Evolutionary conservation across 495 filamentous ascomycete species (phyloP).

Genomic region (Daldinia childiae): DNA sequence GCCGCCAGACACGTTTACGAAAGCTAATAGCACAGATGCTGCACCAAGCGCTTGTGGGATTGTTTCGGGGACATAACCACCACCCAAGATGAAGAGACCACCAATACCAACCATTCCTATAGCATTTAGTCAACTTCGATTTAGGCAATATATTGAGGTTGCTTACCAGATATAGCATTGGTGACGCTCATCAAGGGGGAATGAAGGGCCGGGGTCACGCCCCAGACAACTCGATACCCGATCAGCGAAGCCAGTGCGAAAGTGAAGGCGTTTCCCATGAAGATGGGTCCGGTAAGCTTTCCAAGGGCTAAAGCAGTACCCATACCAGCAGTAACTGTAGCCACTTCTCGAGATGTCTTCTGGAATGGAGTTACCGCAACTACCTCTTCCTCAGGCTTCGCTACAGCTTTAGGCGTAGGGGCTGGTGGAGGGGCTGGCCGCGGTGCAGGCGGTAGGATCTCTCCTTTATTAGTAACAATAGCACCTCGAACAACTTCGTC

Average conservation of each 20-base stretch:
- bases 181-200: constrained; percentile 87
- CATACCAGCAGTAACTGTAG: constrained; percentile 75
- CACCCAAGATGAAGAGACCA: constrained; percentile 83
- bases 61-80: constrained; percentile 74
- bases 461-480: constrained; percentile 77
- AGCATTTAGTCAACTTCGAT: constrained; percentile 39
- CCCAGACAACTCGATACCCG: constrained; percentile 85
- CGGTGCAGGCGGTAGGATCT: constrained; percentile 76
- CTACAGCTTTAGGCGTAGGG: constrained; percentile 60
- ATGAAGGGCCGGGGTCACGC: constrained; percentile 77
- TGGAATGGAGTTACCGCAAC: constrained; percentile 80
- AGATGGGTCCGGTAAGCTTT: constrained; percentile 77
- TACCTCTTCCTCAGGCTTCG: constrained; percentile 63
- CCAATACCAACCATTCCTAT: constrained; percentile 79
- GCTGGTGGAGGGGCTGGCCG: constrained; percentile 74
- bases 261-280: constrained; percentile 84
- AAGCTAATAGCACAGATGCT: constrained; percentile 79
- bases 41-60: constrained; percentile 80
- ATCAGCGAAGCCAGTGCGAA: constrained; percentile 81
- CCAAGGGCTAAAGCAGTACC: constrained; percentile 74
- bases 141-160: background rate
- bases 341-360: constrained; percentile 75
- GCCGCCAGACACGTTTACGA: constrained; percentile 82
- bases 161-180: constrained; percentile 79
- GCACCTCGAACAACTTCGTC: constrained; percentile 84